These are phyloP conservation scores for Sesbania bispinosa DNA, from an alignment of 306 rosid genomes.

Conservation along the genomic window DNA sequence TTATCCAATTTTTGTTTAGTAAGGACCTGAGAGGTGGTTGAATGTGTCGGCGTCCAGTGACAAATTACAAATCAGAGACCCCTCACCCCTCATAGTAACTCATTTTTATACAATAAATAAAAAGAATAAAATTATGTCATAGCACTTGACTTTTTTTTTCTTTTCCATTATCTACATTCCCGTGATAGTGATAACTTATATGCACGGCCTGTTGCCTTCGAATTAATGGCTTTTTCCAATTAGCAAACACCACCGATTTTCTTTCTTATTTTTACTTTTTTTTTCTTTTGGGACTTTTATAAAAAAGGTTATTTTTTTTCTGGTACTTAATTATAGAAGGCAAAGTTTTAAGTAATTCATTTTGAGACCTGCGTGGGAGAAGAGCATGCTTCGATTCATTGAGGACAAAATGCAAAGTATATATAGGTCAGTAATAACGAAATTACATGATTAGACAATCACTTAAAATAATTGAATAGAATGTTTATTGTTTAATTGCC, in stretches of 20 bases:
- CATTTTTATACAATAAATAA: background rate
- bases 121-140: constrained; percentile 18
- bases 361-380: too few species aligned
- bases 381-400: too few species aligned
- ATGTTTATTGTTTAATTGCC: too few species aligned
- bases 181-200: constrained; percentile 39
- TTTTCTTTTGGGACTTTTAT: too few species aligned
- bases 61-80: background rate
- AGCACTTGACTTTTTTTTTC: background rate
- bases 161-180: constrained; percentile 19
- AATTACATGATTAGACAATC: too few species aligned
- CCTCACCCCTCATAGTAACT: background rate
- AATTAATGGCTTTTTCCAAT: constrained; percentile 24
- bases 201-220: constrained; percentile 13
- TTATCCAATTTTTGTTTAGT: constrained; percentile 13
- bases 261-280: too few species aligned
- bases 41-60: constrained; percentile 21
- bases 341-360: too few species aligned
- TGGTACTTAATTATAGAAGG: too few species aligned
- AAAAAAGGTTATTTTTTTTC: too few species aligned
- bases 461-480: too few species aligned
- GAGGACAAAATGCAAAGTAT: too few species aligned
- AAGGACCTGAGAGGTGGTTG: constrained; percentile 9
- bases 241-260: constrained; percentile 19
- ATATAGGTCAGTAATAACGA: too few species aligned